phyloP scores from a whole-genome alignment of 495 filamentous ascomycete genomes.

The Geoglossum glabrum region DNA sequence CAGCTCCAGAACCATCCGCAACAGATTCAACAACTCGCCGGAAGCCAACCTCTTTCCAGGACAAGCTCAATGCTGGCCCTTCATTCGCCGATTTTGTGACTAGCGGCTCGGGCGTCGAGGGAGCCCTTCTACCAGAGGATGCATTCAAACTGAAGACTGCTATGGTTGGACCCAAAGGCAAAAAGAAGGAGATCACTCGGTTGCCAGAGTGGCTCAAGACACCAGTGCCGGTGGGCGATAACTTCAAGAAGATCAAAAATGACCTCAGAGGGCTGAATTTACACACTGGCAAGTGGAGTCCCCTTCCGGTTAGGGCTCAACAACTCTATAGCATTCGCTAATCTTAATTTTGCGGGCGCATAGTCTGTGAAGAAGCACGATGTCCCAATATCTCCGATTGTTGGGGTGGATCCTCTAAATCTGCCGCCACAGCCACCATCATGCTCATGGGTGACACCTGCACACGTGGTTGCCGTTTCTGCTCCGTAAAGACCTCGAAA shows the following conservation, averaged over 20 bases:
- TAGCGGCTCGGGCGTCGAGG: constrained; percentile 21
- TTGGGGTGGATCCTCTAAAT: constrained; percentile 82
- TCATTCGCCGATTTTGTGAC: constrained; percentile 71
- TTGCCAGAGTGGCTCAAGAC: constrained; percentile 93
- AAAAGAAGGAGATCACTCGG: constrained; percentile 71
- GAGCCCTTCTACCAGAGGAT: constrained; percentile 38
- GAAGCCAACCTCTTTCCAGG: constrained; percentile 51
- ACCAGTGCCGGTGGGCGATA: constrained; percentile 63
- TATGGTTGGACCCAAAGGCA: constrained; percentile 61
- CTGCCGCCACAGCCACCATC: constrained; percentile 86
- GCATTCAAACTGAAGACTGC: constrained; percentile 48
- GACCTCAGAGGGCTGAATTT: constrained; percentile 77
- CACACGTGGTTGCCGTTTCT: constrained; percentile 92
- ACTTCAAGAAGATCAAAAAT: constrained; percentile 83
- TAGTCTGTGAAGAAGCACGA: constrained; percentile 86
- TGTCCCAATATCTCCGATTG: constrained; percentile 97
- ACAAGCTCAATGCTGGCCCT: constrained; percentile 61
- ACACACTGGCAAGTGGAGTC: constrained; percentile 34
- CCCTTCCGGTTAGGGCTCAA: background rate
- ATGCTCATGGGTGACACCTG: constrained; percentile 99
- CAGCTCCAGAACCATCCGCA: constrained; percentile 16
- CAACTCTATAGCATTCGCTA: background rate
- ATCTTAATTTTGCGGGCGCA: background rate
- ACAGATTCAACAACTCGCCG: constrained; percentile 18
- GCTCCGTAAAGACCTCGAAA: constrained; percentile 76